Base-by-base conservation (phyloP, 805 yeast genomes). In the Candida endomychidarum region DNA sequence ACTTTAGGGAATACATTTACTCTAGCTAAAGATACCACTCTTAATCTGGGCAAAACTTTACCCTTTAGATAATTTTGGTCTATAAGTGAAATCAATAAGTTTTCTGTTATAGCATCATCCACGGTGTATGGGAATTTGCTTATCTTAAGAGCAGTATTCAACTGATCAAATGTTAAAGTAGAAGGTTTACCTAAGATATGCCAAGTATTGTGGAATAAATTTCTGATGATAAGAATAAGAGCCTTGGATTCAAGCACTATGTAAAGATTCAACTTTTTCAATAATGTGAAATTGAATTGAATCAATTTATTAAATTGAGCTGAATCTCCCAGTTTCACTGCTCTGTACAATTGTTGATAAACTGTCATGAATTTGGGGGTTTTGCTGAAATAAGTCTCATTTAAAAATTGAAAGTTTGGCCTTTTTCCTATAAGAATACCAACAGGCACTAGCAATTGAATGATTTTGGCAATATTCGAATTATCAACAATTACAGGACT, bases 51-150 rank as follows among this genome's bases (percentile, higher is more conserved):
- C 24, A 69, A 61, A 0, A 77, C 51, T 42, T 78, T 79, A 0
- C 81, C 84, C 45, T 71, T 75, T 24, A 80, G 49, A 12, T 78
- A 52, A 40, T 74, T 76, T 41, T 75, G 76, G 45, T 77, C 82
- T 28, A 77, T 71, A n/a, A 80, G 49, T 2, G 76, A 58, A 10
- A 75, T 61, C 33, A 78, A 54, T 6, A 79, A 48, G 38, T 76
- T 78, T 43, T 79, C 83, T 8, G 72, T 65, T 26, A 72, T 59
- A 10, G 51, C 35, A 43, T 75, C 78, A 29, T 67, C 45, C 2
- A 32, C 15, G 9, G 15, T 26, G 34, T 27, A 37, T 15, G 37
- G 36, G 20, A 42, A 41, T 5, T 43, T 39, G 30, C 40, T 48
- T 26, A 18, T 10, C 20, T 26, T 30, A 14, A 67, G 46, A 2